Conservation (phyloP, 2,329 filamentous ascomycete species). For the Calonectria fujianensis region DNA sequence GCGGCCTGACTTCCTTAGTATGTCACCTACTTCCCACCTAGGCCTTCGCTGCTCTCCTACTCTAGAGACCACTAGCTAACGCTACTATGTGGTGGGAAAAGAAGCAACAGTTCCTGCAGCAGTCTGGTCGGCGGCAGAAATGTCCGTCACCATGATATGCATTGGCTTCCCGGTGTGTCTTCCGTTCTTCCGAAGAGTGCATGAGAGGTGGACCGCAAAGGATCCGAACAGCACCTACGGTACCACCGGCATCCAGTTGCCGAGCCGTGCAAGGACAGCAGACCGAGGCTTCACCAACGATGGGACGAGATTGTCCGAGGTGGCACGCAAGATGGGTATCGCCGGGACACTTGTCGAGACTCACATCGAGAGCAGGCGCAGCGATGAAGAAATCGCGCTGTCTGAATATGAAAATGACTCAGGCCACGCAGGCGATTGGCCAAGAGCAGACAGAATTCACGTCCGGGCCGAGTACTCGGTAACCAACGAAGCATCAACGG, state of each 20-base stretch:
- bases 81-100: not conserved
- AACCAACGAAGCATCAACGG: not conserved
- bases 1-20: conserved; percentile 23
- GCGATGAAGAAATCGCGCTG: conserved; percentile 9
- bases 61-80: not conserved
- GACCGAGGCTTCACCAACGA: not conserved
- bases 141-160: conserved; percentile 19
- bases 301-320: not conserved
- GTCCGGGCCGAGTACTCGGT: conserved; percentile 4
- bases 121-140: conserved; percentile 18
- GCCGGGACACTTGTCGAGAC: conserved; percentile 1
- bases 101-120: conserved; percentile 14
- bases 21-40: not conserved
- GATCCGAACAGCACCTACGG: not conserved
- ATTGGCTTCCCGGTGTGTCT: conserved; percentile 18
- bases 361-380: not conserved
- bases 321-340: conserved; percentile 3
- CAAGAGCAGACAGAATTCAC: conserved; percentile 5
- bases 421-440: not conserved
- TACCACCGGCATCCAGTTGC: not conserved
- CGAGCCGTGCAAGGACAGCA: not conserved
- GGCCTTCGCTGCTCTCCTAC: not conserved
- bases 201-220: not conserved
- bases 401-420: not conserved
- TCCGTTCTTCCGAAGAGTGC: conserved; percentile 6